Evolutionary conservation across 2,329 filamentous ascomycete species (phyloP).

Genomic region (Pseudogymnoascus sp.): DNA sequence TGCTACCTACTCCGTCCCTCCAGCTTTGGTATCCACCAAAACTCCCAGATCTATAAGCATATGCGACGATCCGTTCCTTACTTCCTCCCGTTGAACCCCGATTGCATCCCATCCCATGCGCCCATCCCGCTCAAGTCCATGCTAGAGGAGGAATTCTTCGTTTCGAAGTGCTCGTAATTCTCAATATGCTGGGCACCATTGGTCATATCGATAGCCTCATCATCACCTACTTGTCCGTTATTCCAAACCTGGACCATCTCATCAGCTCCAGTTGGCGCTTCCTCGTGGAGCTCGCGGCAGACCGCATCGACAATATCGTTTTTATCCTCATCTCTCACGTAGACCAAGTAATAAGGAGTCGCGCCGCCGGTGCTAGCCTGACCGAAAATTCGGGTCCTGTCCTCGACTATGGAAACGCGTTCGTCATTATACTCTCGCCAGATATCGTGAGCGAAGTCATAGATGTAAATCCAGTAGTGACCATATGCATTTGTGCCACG

Average conservation of each 20-base stretch:
- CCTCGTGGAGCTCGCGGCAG: constrained; percentile 33
- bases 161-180: constrained; percentile 1
- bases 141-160: background rate
- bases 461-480: constrained; percentile 96
- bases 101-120: background rate
- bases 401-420: constrained; percentile 59
- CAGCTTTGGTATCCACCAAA: background rate
- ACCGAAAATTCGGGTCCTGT: constrained; percentile 60
- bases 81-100: background rate
- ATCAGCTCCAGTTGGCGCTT: background rate
- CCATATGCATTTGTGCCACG: constrained; percentile 64
- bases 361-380: constrained; percentile 55
- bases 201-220: background rate
- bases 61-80: background rate
- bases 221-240: constrained; percentile 1
- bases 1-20: background rate
- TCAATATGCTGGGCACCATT: constrained; percentile 8
- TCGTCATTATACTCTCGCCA: constrained; percentile 97
- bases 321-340: constrained; percentile 62
- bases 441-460: constrained; percentile 69
- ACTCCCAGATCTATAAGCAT: constrained; percentile 1
- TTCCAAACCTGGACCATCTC: background rate
- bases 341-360: constrained; percentile 77
- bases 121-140: constrained; percentile 7
- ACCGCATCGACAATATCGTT: constrained; percentile 51